A percentile compares a stretch with the other conserved stretches of the same genome.
These are phyloP conservation scores for Sporothrix protearum DNA, from an alignment of 2,329 filamentous ascomycete genomes.

Conservation along the genomic window DNA sequence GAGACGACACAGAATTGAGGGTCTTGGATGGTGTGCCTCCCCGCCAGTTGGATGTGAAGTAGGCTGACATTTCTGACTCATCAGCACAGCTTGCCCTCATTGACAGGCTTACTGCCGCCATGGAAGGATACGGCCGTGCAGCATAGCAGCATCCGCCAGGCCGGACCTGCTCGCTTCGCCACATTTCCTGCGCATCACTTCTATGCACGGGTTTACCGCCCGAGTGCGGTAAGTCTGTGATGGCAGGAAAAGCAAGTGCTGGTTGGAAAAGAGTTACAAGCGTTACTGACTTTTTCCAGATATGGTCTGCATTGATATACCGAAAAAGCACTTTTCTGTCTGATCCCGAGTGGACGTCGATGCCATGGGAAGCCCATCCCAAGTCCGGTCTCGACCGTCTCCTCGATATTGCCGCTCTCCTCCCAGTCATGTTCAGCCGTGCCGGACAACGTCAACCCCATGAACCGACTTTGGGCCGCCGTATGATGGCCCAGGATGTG, in stretches of 20 bases:
- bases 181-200: constrained; percentile 56
- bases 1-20: background rate
- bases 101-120: constrained; percentile 35
- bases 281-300: constrained; percentile 34
- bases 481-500: constrained; percentile 47
- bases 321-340: constrained; percentile 51
- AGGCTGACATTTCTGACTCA: background rate
- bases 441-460: constrained; percentile 44
- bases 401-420: constrained; percentile 47
- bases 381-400: constrained; percentile 51
- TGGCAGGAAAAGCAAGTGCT: background rate
- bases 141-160: constrained; percentile 38
- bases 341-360: constrained; percentile 48
- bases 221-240: constrained; percentile 46
- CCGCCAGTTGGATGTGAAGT: background rate
- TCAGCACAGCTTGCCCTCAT: constrained; percentile 46
- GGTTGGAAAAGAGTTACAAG: constrained; percentile 1
- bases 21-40: background rate
- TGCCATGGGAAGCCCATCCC: constrained; percentile 51
- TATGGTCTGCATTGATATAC: constrained; percentile 48
- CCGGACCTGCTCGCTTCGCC: constrained; percentile 47
- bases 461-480: constrained; percentile 42
- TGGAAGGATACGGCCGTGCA: constrained; percentile 41
- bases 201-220: constrained; percentile 54
- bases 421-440: constrained; percentile 48